Evolutionary conservation across 2,329 filamentous ascomycete genomes (phyloP).

Genomic region (Verticillium dahliae): DNA sequence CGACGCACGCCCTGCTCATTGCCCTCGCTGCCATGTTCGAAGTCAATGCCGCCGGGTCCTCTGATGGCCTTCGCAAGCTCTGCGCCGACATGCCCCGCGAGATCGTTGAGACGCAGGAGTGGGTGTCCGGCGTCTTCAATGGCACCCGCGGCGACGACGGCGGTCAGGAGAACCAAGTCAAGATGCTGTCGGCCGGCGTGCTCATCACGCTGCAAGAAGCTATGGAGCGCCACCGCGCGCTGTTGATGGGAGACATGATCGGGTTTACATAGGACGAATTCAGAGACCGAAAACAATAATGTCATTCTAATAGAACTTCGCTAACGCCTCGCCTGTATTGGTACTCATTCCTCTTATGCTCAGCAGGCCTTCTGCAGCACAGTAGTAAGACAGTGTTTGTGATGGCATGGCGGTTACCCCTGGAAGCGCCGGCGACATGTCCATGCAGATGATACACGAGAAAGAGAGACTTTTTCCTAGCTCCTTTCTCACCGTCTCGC

Average conservation of each 20-base stretch:
- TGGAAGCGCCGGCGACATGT: not conserved
- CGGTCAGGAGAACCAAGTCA: slow-evolving; percentile 70
- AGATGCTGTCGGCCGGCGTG: slow-evolving; percentile 71
- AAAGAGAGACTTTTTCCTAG: not conserved
- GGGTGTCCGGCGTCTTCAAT: slow-evolving; percentile 74
- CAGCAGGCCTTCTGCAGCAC: not conserved
- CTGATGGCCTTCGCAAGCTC: slow-evolving; percentile 57
- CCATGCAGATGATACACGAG: not conserved
- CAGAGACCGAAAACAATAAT: not conserved
- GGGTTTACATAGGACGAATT: slow-evolving; percentile 18
- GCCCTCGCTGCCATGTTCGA: slow-evolving; percentile 75
- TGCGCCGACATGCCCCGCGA: slow-evolving; percentile 70
- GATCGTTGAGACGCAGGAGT: slow-evolving; percentile 80
- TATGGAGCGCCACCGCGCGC: slow-evolving; percentile 71
- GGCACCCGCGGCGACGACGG: slow-evolving; percentile 42
- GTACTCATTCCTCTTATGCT: not conserved
- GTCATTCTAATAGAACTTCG: not conserved
- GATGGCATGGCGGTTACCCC: not conserved
- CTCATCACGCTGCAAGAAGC: slow-evolving; percentile 74
- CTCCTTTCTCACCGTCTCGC: not conserved
- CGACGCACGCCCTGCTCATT: slow-evolving; percentile 72
- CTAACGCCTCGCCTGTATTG: not conserved
- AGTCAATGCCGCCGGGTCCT: slow-evolving; percentile 52
- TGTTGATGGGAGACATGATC: slow-evolving; percentile 66
- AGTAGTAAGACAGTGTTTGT: not conserved